A percentile compares a stretch with the other conserved stretches of the same genome.
phyloP scores from a whole-genome alignment of 2,329 filamentous ascomycete genomes.

The Paracorniculantispora psalliotae region DNA sequence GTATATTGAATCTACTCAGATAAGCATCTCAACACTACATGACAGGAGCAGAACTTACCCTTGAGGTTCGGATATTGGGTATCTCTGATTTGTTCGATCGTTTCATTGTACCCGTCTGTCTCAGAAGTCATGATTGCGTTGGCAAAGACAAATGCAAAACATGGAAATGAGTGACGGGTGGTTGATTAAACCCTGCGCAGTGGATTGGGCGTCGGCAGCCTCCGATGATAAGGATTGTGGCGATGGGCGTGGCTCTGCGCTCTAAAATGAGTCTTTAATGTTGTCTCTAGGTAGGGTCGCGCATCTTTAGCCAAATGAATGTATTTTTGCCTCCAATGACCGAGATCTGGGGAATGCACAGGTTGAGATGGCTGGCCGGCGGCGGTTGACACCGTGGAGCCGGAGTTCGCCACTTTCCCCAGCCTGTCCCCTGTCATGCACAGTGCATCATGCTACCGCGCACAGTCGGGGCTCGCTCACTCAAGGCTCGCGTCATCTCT shows the following conservation, averaged over 20 bases:
- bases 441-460: not conserved
- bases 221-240: not conserved
- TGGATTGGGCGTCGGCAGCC: not conserved
- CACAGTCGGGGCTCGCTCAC: not conserved
- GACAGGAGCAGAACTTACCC: slow-evolving; percentile 37
- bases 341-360: not conserved
- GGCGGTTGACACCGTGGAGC: slow-evolving; percentile 4
- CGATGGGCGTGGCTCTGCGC: not conserved
- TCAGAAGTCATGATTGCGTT: slow-evolving; percentile 14
- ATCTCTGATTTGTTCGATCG: slow-evolving; percentile 54
- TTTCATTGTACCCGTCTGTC: slow-evolving; percentile 46
- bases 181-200: not conserved
- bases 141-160: not conserved
- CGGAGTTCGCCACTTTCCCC: slow-evolving; percentile 15
- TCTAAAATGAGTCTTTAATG: not conserved
- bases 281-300: not conserved
- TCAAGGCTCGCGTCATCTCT: not conserved
- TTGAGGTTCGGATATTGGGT: slow-evolving; percentile 65
- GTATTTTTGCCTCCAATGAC: not conserved
- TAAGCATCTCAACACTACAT: not conserved
- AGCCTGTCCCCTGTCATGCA: not conserved
- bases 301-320: not conserved
- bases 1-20: slow-evolving; percentile 62
- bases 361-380: not conserved
- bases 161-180: not conserved